Base-by-base conservation (phyloP, 371 early-diverging fungal species). In the Saksenaea vasiformis region DNA sequence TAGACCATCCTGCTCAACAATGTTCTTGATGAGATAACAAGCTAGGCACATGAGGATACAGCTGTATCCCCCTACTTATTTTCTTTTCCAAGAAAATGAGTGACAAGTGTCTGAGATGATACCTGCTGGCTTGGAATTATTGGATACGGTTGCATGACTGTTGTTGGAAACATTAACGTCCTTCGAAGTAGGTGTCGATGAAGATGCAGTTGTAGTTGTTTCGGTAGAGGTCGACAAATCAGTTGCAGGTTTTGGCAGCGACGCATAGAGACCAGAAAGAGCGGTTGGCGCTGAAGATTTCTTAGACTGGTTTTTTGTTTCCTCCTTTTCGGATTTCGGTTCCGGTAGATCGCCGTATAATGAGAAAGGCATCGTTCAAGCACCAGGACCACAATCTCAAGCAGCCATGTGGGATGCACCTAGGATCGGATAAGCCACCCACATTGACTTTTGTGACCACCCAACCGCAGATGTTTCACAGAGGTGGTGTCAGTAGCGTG, bases 1-100 rank as follows among this genome's bases (percentile, higher is more conserved):
- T 66, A 10, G 79, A 73, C 82, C 82, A 82, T 13, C 82, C 82
- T 76, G 64, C 28, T 51, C 47, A 60, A 60, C 26, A 51, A 51
- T 26, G 31, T 36, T 36, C 5, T 22, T 39, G 27, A 35, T 54
- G 54, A 36, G 37, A 54, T 61, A 47, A 47, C 51, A 47, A 47
- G 58, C 43, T 43, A 58, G 28, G 43, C 22, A 37, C 57, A 57
- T 37, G 35, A 19, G 34, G 39, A 37, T 17, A 37, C 57, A 19
- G 39, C 7, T 8, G 37, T 4, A 57, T 37, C 35, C 19, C 37
- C 57, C 31, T n/a, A 34, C 36, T 13, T 11, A 57, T 58, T 26
- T 57, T 57, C 39, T 15, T 11, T 14, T 4, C 15, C 26, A 24
- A 3, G 27, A 37, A 19, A 43, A 61, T 14, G 28, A 54, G 27